phyloP scores from a whole-genome alignment of 1,284 basidiomycete genomes.

The Sanghuangporus sanghuang region DNA sequence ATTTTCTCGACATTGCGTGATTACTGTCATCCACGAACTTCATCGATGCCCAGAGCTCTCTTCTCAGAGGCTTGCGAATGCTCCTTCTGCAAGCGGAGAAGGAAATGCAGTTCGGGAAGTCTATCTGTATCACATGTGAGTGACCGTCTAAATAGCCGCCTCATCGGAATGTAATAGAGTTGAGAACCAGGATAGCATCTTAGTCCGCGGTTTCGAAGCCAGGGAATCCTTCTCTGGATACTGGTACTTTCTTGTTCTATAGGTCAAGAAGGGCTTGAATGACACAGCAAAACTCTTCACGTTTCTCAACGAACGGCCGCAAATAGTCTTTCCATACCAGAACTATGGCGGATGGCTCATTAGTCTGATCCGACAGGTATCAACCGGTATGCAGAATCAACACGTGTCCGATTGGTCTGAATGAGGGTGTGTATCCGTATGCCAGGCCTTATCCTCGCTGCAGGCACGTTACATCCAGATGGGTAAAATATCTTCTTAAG shows the following conservation, averaged over 20 bases:
- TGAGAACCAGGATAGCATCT: not conserved
- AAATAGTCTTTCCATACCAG: not conserved
- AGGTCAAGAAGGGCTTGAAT: not conserved
- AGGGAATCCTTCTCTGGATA: too few relatives aligned
- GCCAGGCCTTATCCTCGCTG: slow-evolving; percentile 13
- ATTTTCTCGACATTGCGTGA: not conserved
- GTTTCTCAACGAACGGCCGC: not conserved
- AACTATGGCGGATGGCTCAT: not conserved
- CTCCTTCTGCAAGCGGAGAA: not conserved
- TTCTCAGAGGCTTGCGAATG: not conserved
- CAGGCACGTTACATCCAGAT: slow-evolving; percentile 17
- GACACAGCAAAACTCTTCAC: not conserved
- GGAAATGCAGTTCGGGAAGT: not conserved
- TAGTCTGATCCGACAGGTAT: slow-evolving; percentile 1
- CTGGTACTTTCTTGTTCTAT: not conserved
- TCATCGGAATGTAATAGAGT: not conserved
- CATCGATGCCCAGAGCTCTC: not conserved
- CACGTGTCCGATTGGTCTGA: slow-evolving; percentile 14
- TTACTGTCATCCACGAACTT: not conserved
- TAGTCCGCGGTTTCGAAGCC: not conserved
- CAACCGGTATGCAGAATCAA: slow-evolving; percentile 4
- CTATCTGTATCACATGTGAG: not conserved
- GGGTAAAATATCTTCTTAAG: slow-evolving; percentile 5
- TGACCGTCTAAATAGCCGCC: not conserved
- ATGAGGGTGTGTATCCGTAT: slow-evolving; percentile 3